Conservation (phyloP, 2,329 filamentous ascomycete genomes). For the Diaporthe aspalathi region DNA sequence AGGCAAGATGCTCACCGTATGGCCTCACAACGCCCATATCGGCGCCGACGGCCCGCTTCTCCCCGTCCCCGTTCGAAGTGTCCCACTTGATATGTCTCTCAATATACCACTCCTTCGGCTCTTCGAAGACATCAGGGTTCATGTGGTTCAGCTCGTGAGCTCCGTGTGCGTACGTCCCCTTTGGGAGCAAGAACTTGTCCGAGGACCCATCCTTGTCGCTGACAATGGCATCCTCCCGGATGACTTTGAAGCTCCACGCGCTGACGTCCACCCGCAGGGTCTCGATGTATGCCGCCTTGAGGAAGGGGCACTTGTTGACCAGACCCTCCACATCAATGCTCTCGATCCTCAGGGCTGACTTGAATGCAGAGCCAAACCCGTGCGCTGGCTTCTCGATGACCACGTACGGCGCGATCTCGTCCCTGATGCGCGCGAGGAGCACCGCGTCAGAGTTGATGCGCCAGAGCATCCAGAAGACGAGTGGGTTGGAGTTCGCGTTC, state of each 20-base stretch:
- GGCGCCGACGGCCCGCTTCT: conserved; percentile 39
- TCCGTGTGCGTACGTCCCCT: conserved; percentile 51
- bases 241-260: conserved; percentile 47
- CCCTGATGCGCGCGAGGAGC: conserved; percentile 52
- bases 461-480: conserved; percentile 56
- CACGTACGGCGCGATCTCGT: conserved; percentile 52
- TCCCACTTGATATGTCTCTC: conserved; percentile 48
- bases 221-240: conserved; percentile 50
- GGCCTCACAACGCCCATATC: conserved; percentile 47
- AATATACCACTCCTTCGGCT: conserved; percentile 51
- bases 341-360: conserved; percentile 50
- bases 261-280: conserved; percentile 54
- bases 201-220: conserved; percentile 43
- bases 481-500: conserved; percentile 52
- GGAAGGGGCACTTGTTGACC: conserved; percentile 50
- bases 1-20: conserved; percentile 46
- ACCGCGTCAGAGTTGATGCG: conserved; percentile 54
- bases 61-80: conserved; percentile 43
- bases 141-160: conserved; percentile 50
- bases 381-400: conserved; percentile 49
- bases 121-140: conserved; percentile 49
- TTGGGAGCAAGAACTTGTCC: conserved; percentile 47
- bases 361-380: conserved; percentile 51
- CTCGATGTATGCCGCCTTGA: conserved; percentile 55
- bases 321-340: conserved; percentile 52